Evolutionary conservation across 2,329 filamentous ascomycete species (phyloP).

Genomic region (Cytospora chrysosperma): DNA sequence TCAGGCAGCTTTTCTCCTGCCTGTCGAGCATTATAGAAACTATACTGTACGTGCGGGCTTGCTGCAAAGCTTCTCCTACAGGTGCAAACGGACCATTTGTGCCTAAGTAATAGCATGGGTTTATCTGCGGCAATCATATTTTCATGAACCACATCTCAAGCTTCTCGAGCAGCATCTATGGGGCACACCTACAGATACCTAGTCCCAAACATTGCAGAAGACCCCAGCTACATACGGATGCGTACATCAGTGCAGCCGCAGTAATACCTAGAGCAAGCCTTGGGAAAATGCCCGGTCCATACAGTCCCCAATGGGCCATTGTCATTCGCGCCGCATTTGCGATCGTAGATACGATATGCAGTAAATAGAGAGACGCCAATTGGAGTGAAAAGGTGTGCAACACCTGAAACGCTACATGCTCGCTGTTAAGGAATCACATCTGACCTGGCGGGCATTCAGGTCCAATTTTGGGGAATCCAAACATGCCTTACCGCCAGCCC

Average conservation of each 20-base stretch:
- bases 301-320: not conserved
- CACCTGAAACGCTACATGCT: constrained; percentile 15
- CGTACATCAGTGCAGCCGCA: not conserved
- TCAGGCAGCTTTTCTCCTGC: not conserved
- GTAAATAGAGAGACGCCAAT: not conserved
- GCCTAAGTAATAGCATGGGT: too few species aligned
- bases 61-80: not conserved
- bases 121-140: not conserved
- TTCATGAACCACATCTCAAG: not conserved
- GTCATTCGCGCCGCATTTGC: not conserved
- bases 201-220: not conserved
- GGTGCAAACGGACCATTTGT: not conserved
- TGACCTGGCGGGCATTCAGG: constrained; percentile 6
- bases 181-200: too few species aligned
- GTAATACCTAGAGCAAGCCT: not conserved
- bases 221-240: not conserved
- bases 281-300: not conserved
- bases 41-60: too few species aligned
- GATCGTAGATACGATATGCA: not conserved
- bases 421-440: constrained; percentile 17
- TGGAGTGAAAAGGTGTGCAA: not conserved
- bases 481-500: constrained; percentile 22
- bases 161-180: too few species aligned
- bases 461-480: constrained; percentile 15
- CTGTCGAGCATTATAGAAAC: not conserved